phyloP scores from a whole-genome alignment of 2,329 filamentous ascomycete species.

The Chaetoscypha palmicola region DNA sequence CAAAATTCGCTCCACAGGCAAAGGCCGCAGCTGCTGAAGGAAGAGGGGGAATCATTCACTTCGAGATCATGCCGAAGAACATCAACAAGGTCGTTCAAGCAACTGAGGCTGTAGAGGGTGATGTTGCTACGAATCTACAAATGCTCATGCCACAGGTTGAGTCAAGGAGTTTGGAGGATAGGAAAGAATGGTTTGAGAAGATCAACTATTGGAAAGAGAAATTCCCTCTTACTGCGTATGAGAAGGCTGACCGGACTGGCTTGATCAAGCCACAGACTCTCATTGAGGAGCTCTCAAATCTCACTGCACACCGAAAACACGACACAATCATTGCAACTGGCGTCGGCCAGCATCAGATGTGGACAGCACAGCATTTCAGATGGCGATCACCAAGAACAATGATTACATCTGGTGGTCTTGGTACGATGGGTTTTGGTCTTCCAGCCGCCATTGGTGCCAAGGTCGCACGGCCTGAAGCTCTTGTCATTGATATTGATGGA shows the following conservation, averaged over 20 bases:
- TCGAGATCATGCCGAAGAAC: constrained; percentile 99
- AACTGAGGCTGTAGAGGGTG: constrained; percentile 90
- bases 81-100: constrained; percentile 99
- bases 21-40: constrained; percentile 77
- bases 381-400: constrained; percentile 89
- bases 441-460: constrained; percentile 94
- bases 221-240: constrained; percentile 79
- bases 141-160: constrained; percentile 68
- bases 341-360: constrained; percentile 99
- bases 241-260: constrained; percentile 66
- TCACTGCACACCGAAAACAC: constrained; percentile 74
- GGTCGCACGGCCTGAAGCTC: constrained; percentile 57
- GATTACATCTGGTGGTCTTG: constrained; percentile 93
- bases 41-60: constrained; percentile 91
- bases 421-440: constrained; percentile 93
- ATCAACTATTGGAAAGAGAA: constrained; percentile 87
- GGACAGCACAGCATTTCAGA: constrained; percentile 92
- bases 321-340: constrained; percentile 85
- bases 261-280: constrained; percentile 92
- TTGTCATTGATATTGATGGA: constrained; percentile 89
- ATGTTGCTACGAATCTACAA: constrained; percentile 73
- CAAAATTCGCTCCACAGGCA: constrained; percentile 84
- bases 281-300: constrained; percentile 81
- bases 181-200: constrained; percentile 81
- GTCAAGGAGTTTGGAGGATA: constrained; percentile 51